phyloP scores from a whole-genome alignment of 2,329 filamentous ascomycete genomes.

The Fusarium albidum region DNA sequence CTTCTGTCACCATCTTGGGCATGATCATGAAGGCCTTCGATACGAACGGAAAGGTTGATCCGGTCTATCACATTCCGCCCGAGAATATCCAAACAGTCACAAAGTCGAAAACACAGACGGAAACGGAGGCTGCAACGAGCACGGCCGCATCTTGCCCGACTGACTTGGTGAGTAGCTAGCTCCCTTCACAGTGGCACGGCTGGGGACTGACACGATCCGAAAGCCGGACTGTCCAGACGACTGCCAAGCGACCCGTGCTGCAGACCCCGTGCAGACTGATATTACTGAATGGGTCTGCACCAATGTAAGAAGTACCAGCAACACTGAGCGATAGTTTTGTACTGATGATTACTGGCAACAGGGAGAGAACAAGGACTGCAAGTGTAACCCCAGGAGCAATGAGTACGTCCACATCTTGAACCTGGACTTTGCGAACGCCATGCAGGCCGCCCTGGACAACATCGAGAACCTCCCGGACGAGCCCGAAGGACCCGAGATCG shows the following conservation, averaged over 20 bases:
- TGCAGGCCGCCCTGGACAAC: neutral
- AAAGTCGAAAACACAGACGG: neutral
- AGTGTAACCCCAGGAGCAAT: neutral
- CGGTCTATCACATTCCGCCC: conserved; percentile 7
- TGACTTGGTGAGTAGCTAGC: neutral
- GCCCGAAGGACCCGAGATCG: neutral
- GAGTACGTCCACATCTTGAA: neutral
- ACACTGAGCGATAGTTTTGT: neutral
- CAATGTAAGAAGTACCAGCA: neutral
- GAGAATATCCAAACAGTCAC: conserved; percentile 7
- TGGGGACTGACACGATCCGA: neutral
- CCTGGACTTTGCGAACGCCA: neutral
- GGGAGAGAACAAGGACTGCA: conserved; percentile 1
- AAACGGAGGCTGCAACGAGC: neutral
- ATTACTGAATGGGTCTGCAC: neutral
- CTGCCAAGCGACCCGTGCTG: neutral
- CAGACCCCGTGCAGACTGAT: neutral
- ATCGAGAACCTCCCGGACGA: neutral
- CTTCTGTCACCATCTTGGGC: conserved; percentile 4
- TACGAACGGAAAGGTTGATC: conserved; percentile 6
- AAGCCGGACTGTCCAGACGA: neutral
- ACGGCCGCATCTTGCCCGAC: conserved; percentile 2
- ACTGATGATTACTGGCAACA: neutral
- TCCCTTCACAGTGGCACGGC: neutral
- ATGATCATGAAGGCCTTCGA: conserved; percentile 3